Evolutionary conservation across 2,329 filamentous ascomycete species (phyloP).

Genomic region (Xylariaceae sp.): DNA sequence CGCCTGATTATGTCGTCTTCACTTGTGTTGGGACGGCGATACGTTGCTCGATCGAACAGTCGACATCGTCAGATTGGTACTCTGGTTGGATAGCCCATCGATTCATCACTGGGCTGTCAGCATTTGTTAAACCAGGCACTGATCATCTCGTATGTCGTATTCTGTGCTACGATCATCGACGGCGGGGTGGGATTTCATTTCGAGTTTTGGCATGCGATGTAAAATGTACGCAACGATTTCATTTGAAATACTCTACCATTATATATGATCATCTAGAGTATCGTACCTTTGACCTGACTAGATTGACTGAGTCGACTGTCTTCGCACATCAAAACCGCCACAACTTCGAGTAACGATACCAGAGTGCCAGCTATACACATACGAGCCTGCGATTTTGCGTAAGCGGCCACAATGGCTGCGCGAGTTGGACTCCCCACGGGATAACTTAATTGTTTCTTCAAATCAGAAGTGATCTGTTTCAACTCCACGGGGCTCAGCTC

Average conservation of each 20-base stretch:
- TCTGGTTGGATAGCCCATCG: too few relatives aligned
- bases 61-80: too few relatives aligned
- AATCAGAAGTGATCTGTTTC: conserved; percentile 30
- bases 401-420: conserved; percentile 35
- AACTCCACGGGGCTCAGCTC: conserved; percentile 26
- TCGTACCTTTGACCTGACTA: conserved; percentile 35
- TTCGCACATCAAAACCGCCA: conserved; percentile 33
- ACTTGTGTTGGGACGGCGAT: too few relatives aligned
- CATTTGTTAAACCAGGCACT: too few relatives aligned
- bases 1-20: too few relatives aligned
- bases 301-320: conserved; percentile 33
- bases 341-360: conserved; percentile 31
- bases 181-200: too few relatives aligned
- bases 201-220: too few relatives aligned
- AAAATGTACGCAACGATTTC: too few relatives aligned
- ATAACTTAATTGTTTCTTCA: conserved; percentile 37
- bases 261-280: conserved; percentile 24
- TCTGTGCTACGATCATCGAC: too few relatives aligned
- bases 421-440: conserved; percentile 32
- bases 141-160: too few relatives aligned
- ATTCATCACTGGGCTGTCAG: too few relatives aligned
- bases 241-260: neutral
- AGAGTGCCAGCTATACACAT: conserved; percentile 36
- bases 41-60: too few relatives aligned
- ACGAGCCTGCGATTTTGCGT: conserved; percentile 35